Percentiles rank a stretch among this genome's conserved stretches.
phyloP scores from a whole-genome alignment of 805 yeast genomes.

The Trichomonascus vanleenenianus region DNA sequence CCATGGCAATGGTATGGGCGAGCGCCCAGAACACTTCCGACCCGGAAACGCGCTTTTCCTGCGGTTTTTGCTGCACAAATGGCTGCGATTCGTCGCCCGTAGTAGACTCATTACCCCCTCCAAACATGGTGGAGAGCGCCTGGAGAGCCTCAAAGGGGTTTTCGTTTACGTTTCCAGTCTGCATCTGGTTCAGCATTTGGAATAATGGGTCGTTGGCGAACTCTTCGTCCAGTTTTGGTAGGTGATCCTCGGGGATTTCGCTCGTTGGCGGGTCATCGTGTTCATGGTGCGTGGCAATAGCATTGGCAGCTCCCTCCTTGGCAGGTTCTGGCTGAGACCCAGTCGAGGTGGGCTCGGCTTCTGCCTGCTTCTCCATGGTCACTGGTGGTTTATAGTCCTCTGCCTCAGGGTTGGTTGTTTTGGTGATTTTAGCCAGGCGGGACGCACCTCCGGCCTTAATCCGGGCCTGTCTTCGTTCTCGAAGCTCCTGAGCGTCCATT shows the following conservation, averaged over 20 bases:
- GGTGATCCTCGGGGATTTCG: conserved; percentile 7
- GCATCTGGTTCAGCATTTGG: conserved; percentile 16
- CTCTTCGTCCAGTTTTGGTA: conserved; percentile 1
- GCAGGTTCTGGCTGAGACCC: not conserved
- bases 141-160: conserved; percentile 1
- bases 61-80: not conserved
- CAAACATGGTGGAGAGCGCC: conserved; percentile 1
- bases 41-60: not conserved
- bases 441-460: conserved; percentile 23
- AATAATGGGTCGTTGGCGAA: conserved; percentile 16
- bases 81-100: not conserved
- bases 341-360: too few species aligned
- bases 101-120: not conserved
- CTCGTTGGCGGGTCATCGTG: conserved; percentile 11
- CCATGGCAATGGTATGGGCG: conserved; percentile 16
- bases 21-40: conserved; percentile 14
- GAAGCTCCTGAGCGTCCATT: conserved; percentile 8
- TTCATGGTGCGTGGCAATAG: conserved; percentile 8
- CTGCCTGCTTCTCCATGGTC: not conserved
- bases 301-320: not conserved
- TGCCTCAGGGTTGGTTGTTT: conserved; percentile 19
- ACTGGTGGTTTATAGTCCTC: conserved; percentile 15
- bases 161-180: conserved; percentile 1
- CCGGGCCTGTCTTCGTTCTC: conserved; percentile 28
- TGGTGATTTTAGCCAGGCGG: conserved; percentile 28